Conservation (phyloP, 176 grass and related monocot species). For the Elymus sibiricus region DNA sequence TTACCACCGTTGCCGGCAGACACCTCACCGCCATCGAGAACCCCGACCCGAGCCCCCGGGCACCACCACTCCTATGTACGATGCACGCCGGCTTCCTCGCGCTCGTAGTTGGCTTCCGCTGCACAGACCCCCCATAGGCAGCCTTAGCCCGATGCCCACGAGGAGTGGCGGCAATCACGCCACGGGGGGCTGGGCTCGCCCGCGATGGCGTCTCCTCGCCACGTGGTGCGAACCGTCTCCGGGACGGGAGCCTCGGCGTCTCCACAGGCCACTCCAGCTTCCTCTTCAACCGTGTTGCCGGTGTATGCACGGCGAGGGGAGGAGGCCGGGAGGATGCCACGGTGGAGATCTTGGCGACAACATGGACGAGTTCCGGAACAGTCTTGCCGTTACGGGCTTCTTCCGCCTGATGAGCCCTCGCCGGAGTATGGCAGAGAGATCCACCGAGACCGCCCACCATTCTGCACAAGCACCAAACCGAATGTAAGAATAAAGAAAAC, state of each 20-base stretch:
- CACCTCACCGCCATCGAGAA: constrained; percentile 26
- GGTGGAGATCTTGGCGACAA: neutral
- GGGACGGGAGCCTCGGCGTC: constrained; percentile 43
- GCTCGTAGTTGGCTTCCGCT: constrained; percentile 69
- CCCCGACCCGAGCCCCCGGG: neutral
- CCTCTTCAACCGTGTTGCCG: constrained; percentile 31
- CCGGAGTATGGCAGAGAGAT: constrained; percentile 24
- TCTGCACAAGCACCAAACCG: neutral
- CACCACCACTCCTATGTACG: constrained; percentile 27
- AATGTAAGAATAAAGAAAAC: neutral
- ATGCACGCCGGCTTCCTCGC: constrained; percentile 42
- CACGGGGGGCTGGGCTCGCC: constrained; percentile 10
- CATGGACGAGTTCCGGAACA: neutral
- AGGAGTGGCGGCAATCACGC: constrained; percentile 23
- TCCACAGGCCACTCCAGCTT: constrained; percentile 49
- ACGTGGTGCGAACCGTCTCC: constrained; percentile 40
- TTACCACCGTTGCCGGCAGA: constrained; percentile 22
- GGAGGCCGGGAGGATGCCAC: neutral
- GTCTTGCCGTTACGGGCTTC: constrained; percentile 34
- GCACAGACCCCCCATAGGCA: constrained; percentile 47
- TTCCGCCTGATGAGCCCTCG: constrained; percentile 30
- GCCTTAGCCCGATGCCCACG: constrained; percentile 37
- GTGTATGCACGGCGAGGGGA: constrained; percentile 30
- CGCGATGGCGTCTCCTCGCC: constrained; percentile 33
- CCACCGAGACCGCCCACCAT: constrained; percentile 52